phyloP scores from a whole-genome alignment of 176 grass and related monocot species.

The Aegilops longissima region DNA sequence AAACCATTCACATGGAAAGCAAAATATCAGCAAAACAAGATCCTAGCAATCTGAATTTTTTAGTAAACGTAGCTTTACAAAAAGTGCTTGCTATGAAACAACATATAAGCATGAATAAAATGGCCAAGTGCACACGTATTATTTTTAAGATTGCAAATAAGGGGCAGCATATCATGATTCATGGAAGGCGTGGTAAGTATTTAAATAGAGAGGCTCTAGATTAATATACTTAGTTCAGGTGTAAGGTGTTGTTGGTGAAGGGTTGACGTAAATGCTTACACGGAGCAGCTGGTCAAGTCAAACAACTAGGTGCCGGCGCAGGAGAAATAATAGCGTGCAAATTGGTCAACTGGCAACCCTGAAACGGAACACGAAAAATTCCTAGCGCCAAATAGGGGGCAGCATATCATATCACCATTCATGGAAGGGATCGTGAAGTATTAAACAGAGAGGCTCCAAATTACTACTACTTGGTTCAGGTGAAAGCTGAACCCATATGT shows the following conservation, averaged over 20 bases:
- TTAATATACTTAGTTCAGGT: background rate
- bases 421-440: background rate
- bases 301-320: background rate
- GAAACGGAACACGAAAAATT: background rate
- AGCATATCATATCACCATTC: background rate
- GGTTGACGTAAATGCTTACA: too few species aligned
- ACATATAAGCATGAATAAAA: background rate
- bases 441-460: background rate
- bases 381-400: background rate
- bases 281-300: background rate
- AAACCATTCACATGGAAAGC: background rate
- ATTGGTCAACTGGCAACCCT: background rate
- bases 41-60: background rate
- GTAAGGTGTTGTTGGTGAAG: background rate
- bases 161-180: background rate
- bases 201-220: background rate
- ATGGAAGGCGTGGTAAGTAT: background rate
- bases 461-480: background rate
- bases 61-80: background rate
- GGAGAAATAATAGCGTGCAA: background rate
- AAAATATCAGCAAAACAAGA: conserved; percentile 14
- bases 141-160: background rate
- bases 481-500: background rate
- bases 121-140: background rate
- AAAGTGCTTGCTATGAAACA: background rate